Base-by-base conservation (phyloP, 441 rosid genomes). In the Cnidoscolus chayamansa region DNA sequence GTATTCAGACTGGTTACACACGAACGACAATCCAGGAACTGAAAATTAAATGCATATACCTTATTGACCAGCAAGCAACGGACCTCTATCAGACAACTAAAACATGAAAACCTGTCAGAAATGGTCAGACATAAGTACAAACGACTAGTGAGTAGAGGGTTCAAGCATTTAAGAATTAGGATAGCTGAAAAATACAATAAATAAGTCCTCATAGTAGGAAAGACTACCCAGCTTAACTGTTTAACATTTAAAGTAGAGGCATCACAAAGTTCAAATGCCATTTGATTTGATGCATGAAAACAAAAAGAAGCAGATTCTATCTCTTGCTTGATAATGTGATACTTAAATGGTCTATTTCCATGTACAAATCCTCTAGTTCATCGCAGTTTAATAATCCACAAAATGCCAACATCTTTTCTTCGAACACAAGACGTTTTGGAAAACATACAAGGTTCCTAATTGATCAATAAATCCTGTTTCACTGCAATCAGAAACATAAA, bases 91-190 rank as follows among this genome's bases (percentile, higher is more conserved):
- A 63, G 74, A 76, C 55, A 72, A 65, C 56, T 43, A 74, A 60
- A 79, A 76, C 78, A 85, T 64, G 70, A 32, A 76, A 68, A 20
- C 66, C 81, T 76, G 77, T 45, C 47, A 55, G 32, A 49, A 72
- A 53, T 55, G 17, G 67, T 3, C 37, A 68, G 59, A 74, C 31
- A 53, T 12, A 70, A 72, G 25, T 32, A 75, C 2, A 67, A 60
- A n/a, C 30, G 45, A 74, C 63, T 30, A 71, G 56, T 56, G 54
- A 47, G 59, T 50, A 60, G 58, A 19, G 49, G 55, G 60, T 45
- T 59, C 54, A 37, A 45, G 32, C 30, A 12, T 15, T 30, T 15
- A 59, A 55, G 63, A 51, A 35, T 35, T 13, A 37, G 17, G 15
- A 15, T 19, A 55, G 25, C 7, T 35, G 50, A 2, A 55, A 57